Evolutionary conservation across 805 yeast species (phyloP).

Genomic region (Saccharomycopsis guyanensis): DNA sequence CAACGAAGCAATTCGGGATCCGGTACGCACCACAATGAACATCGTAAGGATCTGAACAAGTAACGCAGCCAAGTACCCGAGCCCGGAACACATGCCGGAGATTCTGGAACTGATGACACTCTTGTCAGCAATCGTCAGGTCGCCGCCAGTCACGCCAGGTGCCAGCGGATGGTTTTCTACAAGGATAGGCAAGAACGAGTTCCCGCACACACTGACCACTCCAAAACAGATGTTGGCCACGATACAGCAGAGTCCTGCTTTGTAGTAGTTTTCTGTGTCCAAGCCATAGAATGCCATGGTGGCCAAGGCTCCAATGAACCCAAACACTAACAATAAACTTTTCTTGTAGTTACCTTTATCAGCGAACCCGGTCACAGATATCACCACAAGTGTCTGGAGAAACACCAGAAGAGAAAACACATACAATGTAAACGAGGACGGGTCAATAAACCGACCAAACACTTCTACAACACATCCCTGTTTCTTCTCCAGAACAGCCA

Average conservation of each 20-base stretch:
- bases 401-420: slow-evolving; percentile 67
- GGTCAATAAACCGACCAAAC: slow-evolving; percentile 47
- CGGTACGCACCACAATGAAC: slow-evolving; percentile 35
- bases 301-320: slow-evolving; percentile 48
- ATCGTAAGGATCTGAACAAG: slow-evolving; percentile 58
- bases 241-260: slow-evolving; percentile 43
- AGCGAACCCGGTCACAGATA: slow-evolving; percentile 66
- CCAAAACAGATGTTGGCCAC: slow-evolving; percentile 66
- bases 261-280: slow-evolving; percentile 26
- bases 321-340: slow-evolving; percentile 46
- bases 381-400: slow-evolving; percentile 61
- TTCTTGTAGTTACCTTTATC: slow-evolving; percentile 59
- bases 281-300: slow-evolving; percentile 39
- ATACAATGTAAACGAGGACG: slow-evolving; percentile 67
- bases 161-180: slow-evolving; percentile 37
- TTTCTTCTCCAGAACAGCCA: slow-evolving; percentile 12
- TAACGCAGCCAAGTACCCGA: slow-evolving; percentile 64
- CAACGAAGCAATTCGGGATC: slow-evolving; percentile 35
- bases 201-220: slow-evolving; percentile 73
- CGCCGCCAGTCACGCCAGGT: slow-evolving; percentile 4
- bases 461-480: slow-evolving; percentile 42
- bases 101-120: slow-evolving; percentile 42
- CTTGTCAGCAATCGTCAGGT: slow-evolving; percentile 7
- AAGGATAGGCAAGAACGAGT: slow-evolving; percentile 59
- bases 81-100: slow-evolving; percentile 64